Evolutionary conservation across 345 rosid species (phyloP).

Genomic region (Populus deltoides): DNA sequence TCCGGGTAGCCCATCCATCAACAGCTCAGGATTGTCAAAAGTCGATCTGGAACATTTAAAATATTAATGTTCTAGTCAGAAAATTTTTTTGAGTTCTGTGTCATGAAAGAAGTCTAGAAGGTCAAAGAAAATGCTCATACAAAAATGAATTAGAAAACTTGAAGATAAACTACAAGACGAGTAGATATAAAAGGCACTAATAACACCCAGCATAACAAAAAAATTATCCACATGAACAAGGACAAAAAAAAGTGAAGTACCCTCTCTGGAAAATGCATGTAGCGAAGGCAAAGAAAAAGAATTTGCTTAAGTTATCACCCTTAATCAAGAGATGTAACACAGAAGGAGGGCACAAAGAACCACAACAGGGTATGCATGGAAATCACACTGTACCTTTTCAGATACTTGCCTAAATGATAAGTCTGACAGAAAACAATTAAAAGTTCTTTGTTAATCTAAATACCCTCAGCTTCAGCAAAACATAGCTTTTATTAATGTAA

Average conservation of each 20-base stretch:
- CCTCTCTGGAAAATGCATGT: not conserved
- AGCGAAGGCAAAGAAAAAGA: not conserved
- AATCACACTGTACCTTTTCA: not conserved
- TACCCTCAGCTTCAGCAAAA: not conserved
- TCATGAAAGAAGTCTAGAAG: not conserved
- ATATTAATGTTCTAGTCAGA: not conserved
- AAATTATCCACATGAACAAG: not conserved
- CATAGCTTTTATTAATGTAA: not conserved
- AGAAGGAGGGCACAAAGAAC: not conserved
- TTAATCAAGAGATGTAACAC: too few species aligned
- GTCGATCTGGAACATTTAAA: constrained; percentile 54
- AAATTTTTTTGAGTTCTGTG: not conserved
- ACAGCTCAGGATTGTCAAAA: constrained; percentile 67
- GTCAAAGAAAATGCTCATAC: constrained; percentile 4
- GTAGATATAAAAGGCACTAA: not conserved
- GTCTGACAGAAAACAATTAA: not conserved
- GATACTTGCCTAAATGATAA: not conserved
- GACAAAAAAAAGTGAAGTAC: not conserved
- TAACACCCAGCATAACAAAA: not conserved
- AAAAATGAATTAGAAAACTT: not conserved
- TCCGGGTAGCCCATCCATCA: constrained; percentile 80
- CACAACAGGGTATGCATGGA: not conserved
- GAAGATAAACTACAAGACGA: not conserved
- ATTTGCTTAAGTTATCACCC: not conserved
- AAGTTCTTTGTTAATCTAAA: not conserved